These are phyloP conservation scores for Bothriochloa decipiens DNA, from an alignment of 176 grass and related monocot genomes.

Conservation along the genomic window DNA sequence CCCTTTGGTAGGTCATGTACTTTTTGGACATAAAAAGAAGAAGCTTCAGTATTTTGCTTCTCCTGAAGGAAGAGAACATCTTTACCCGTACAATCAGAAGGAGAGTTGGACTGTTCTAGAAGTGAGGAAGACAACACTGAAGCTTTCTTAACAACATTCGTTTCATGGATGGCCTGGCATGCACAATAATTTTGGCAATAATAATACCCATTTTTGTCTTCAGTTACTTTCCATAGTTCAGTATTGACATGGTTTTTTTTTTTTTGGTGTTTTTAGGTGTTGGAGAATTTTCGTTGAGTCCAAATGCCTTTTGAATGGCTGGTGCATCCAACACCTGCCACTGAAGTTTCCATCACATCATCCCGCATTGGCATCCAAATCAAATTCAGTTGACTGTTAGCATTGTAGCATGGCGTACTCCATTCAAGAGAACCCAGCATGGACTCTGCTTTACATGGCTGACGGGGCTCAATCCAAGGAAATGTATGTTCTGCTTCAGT, in stretches of 20 bases:
- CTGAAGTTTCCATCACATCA: constrained; percentile 86
- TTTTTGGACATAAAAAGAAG: constrained; percentile 70
- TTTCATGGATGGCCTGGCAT: neutral
- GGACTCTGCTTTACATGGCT: constrained; percentile 91
- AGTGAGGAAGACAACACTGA: constrained; percentile 43
- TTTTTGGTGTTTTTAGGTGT: constrained; percentile 50
- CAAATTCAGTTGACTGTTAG: constrained; percentile 83
- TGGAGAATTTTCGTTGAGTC: constrained; percentile 84
- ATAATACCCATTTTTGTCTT: neutral
- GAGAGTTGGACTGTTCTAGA: constrained; percentile 62
- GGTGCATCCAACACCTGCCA: constrained; percentile 74
- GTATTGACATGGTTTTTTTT: constrained; percentile 33
- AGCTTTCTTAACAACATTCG: neutral
- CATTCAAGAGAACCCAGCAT: constrained; percentile 56
- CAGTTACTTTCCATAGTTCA: neutral
- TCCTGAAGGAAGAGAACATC: constrained; percentile 77
- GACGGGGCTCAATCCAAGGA: constrained; percentile 51
- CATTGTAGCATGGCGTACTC: constrained; percentile 70
- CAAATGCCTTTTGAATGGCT: constrained; percentile 91
- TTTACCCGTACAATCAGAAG: constrained; percentile 82
- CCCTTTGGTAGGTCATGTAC: constrained; percentile 73
- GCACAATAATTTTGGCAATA: neutral
- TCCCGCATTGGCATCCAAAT: constrained; percentile 67
- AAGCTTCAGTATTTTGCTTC: constrained; percentile 73
- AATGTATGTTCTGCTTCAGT: constrained; percentile 37